phyloP scores from a whole-genome alignment of 73 alveolate species.

The Paramecium biaurelia region DNA sequence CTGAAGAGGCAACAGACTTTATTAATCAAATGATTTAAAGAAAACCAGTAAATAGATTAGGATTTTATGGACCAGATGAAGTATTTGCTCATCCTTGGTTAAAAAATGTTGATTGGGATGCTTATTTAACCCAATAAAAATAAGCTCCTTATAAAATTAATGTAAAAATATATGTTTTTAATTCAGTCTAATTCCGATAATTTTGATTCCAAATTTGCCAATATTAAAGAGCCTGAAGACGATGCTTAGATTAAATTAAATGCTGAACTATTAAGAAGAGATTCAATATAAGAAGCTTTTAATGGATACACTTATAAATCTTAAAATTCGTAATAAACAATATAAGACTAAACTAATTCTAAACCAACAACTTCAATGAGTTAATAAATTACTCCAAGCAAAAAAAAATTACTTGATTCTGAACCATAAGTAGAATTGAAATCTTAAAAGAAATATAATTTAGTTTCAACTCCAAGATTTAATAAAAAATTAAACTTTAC shows the following conservation, averaged over 20 bases:
- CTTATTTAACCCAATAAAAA: slow-evolving; percentile 35
- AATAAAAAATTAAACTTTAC: not conserved
- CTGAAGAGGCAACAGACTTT: slow-evolving; percentile 94
- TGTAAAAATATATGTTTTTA: not conserved
- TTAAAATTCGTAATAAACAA: not conserved
- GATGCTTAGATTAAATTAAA: not conserved
- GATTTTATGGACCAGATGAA: slow-evolving; percentile 88
- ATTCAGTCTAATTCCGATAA: not conserved
- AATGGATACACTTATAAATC: slow-evolving; percentile 49
- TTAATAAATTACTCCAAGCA: not conserved
- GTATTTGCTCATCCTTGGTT: slow-evolving; percentile 91
- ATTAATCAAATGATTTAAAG: slow-evolving; percentile 88
- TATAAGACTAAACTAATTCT: not conserved
- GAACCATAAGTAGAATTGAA: not conserved
- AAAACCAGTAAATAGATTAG: slow-evolving; percentile 89
- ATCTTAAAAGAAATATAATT: slow-evolving; percentile 20
- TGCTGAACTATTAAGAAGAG: not conserved
- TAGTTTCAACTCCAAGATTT: not conserved
- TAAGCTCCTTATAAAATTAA: slow-evolving; percentile 46
- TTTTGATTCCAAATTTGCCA: not conserved
- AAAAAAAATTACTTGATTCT: slow-evolving; percentile 11
- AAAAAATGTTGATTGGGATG: slow-evolving; percentile 85
- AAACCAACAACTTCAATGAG: slow-evolving; percentile 48
- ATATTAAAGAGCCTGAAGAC: not conserved
- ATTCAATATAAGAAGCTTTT: slow-evolving; percentile 4